phyloP scores from a whole-genome alignment of 164 flowering plant species.

The Nelumbo lutea region DNA sequence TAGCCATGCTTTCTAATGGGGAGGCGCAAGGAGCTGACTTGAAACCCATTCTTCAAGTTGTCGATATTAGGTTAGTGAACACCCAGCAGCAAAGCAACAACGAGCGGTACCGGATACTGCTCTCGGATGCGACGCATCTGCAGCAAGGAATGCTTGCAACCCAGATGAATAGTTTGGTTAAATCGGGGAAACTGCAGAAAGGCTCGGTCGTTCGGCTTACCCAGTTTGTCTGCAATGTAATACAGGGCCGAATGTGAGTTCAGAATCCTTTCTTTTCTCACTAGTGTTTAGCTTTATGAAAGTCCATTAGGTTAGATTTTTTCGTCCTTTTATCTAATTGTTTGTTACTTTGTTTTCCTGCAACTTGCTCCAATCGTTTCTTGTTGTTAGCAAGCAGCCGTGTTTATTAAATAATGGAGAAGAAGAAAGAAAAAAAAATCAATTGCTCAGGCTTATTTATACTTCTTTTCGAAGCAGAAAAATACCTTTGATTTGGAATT shows the following conservation, averaged over 20 bases:
- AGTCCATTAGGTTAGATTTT: too few species aligned
- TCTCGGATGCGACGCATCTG: conserved; percentile 4
- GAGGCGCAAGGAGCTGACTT: conserved; percentile 23
- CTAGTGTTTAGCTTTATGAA: background rate
- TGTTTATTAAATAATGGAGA: too few species aligned
- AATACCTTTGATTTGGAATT: too few species aligned
- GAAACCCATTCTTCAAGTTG: conserved; percentile 55
- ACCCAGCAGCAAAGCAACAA: conserved; percentile 24
- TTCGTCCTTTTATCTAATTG: too few species aligned
- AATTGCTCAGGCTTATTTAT: too few species aligned
- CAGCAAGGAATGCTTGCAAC: conserved; percentile 9
- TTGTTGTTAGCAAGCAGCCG: too few species aligned
- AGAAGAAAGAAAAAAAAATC: too few species aligned
- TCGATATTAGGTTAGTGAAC: conserved; percentile 37
- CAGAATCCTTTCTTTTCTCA: background rate
- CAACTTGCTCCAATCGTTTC: too few species aligned
- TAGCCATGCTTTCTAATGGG: conserved; percentile 23
- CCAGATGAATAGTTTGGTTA: conserved; percentile 1
- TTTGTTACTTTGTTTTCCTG: too few species aligned
- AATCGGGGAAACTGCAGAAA: conserved; percentile 1
- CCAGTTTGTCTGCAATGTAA: conserved; percentile 5
- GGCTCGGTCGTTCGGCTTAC: conserved; percentile 4
- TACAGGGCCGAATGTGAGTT: conserved; percentile 7
- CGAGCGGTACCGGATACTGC: conserved; percentile 5
- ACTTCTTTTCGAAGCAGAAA: too few species aligned